phyloP scores from a whole-genome alignment of 106 monocot species.

The Dioscorea zingiberensis region DNA sequence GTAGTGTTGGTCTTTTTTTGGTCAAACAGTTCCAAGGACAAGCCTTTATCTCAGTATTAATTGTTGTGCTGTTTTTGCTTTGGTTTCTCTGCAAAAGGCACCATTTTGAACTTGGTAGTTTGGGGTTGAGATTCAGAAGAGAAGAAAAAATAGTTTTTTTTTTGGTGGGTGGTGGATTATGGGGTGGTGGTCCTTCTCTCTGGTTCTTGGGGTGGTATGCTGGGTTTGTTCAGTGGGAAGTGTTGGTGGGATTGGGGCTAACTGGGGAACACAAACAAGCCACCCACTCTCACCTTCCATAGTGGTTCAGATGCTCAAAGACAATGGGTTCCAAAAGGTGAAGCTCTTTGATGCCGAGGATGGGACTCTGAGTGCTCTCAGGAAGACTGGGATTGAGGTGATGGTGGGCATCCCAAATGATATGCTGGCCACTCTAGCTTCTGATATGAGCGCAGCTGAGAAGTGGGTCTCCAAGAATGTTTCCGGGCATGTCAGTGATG shows the following conservation, averaged over 20 bases:
- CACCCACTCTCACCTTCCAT: slow-evolving; percentile 44
- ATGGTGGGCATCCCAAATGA: slow-evolving; percentile 86
- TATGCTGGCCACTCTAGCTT: slow-evolving; percentile 49
- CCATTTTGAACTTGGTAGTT: no score
- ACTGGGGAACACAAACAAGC: slow-evolving; percentile 79
- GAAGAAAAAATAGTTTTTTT: not conserved
- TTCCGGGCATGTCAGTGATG: slow-evolving; percentile 43
- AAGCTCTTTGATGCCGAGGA: slow-evolving; percentile 80
- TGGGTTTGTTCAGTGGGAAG: slow-evolving; percentile 20
- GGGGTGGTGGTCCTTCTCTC: slow-evolving; percentile 5
- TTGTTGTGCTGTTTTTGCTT: no score
- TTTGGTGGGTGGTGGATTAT: not conserved
- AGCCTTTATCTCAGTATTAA: no score
- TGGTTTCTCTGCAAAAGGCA: no score
- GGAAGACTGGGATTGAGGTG: slow-evolving; percentile 53
- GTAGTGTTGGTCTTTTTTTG: no score
- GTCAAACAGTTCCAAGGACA: no score
- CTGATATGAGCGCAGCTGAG: slow-evolving; percentile 34
- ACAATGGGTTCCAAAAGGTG: slow-evolving; percentile 61
- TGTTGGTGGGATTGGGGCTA: slow-evolving; percentile 52
- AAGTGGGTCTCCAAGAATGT: slow-evolving; percentile 69
- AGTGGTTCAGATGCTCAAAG: slow-evolving; percentile 70
- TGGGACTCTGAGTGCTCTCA: slow-evolving; percentile 36
- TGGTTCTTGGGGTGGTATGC: slow-evolving; percentile 1
- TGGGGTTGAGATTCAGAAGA: no score